phyloP scores from a whole-genome alignment of 2,329 filamentous ascomycete species.

The Gremmenia infestans region DNA sequence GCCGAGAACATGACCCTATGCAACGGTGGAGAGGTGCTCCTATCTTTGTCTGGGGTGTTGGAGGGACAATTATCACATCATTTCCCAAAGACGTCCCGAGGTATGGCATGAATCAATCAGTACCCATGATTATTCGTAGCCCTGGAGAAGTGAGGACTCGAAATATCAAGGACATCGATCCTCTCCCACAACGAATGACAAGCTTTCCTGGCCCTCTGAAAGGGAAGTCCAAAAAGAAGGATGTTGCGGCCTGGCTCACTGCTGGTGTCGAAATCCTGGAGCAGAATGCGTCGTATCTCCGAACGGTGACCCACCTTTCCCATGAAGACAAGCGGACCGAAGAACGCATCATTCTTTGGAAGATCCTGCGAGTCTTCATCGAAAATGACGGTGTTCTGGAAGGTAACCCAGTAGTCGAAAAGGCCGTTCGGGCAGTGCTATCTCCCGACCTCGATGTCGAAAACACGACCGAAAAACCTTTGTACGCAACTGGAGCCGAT shows the following conservation, averaged over 20 bases:
- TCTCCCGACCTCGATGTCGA: slow-evolving; percentile 48
- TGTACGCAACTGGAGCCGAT: slow-evolving; percentile 35
- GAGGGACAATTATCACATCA: slow-evolving; percentile 73
- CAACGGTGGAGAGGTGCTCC: slow-evolving; percentile 89
- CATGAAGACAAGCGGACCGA: slow-evolving; percentile 66
- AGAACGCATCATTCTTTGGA: slow-evolving; percentile 83
- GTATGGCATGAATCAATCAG: slow-evolving; percentile 63
- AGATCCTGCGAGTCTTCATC: slow-evolving; percentile 72
- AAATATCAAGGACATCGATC: slow-evolving; percentile 67
- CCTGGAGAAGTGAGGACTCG: slow-evolving; percentile 79
- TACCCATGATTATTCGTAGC: slow-evolving; percentile 74
- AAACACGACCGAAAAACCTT: slow-evolving; percentile 20
- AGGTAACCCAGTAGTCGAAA: slow-evolving; percentile 64
- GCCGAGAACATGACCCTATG: slow-evolving; percentile 68
- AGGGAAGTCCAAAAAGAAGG: slow-evolving; percentile 93
- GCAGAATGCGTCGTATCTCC: slow-evolving; percentile 37
- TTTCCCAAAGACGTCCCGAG: slow-evolving; percentile 87
- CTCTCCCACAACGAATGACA: slow-evolving; percentile 64
- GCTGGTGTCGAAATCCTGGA: slow-evolving; percentile 72
- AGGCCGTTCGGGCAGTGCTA: slow-evolving; percentile 69
- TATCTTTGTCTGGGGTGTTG: slow-evolving; percentile 82
- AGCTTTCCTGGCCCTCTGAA: slow-evolving; percentile 89
- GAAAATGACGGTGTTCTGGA: slow-evolving; percentile 83
- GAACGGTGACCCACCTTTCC: slow-evolving; percentile 45
- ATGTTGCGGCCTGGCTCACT: slow-evolving; percentile 74